Evolutionary conservation across 2,329 filamentous ascomycete genomes (phyloP), one percentile per base, ranked within the genome.

Genomic region (Nemania diffusa): DNA sequence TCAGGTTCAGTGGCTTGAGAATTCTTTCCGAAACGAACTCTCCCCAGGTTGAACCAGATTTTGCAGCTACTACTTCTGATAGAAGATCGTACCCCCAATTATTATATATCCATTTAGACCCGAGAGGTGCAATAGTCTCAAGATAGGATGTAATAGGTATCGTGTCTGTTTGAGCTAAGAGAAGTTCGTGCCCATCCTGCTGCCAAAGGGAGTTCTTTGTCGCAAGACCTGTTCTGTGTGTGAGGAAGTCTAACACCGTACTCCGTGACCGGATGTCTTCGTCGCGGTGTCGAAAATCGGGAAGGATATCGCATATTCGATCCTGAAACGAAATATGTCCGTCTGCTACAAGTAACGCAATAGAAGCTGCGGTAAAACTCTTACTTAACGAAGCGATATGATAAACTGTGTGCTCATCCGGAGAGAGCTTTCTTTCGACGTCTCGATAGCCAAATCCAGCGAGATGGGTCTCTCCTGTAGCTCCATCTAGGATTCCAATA

Each of bases 361-460:
- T 57, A 9, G 53, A 40, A 17, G 34, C 53, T 42, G 34, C 34
- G 24, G 53, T 57, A 34, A 57, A 26, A 34, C 53, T 57, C 40
- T 57, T 57, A 34, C 34, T 57, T 27, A 57, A 46, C 7, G 53
- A 44, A 26, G 32, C 53, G n/a, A 44, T 57, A 17, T 57, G 53
- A 27, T 57, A 57, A 17, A 57, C 53, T 8, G 53, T 57, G 24
- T 57, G 40, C 17, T 57, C 34, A 44, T 57, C 53, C 34, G 53
- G 34, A 26, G 11, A 4, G 1, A 57, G 37, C 34, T 57, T 46
- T 57, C 17, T 42, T 42, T 57, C 20, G 22, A 57, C 22, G 11
- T 57, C 53, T 24, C 53, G 53, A 29, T 57, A 57, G 20, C 53
- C 34, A n/a, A 44, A 57, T 6, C 40, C 20, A 44, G 9, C 53